Conservation (phyloP, 164 flowering plant genomes). For the Buxus sempervirens region DNA sequence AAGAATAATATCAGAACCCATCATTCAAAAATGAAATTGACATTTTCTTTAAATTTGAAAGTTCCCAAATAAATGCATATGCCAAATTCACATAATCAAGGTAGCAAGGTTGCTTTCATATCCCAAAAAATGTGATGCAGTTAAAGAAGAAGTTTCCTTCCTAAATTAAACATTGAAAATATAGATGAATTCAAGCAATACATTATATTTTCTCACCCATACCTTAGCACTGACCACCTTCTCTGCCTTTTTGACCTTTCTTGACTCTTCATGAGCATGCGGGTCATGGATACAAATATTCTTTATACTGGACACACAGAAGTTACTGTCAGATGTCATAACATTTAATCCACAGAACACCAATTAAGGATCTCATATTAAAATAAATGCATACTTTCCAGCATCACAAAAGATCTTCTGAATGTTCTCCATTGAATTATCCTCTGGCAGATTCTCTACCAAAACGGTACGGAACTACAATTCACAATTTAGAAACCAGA, state of each 20-base stretch:
- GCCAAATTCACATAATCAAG: no score
- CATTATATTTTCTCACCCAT: conserved; percentile 6
- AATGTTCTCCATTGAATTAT: conserved; percentile 62
- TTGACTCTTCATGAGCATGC: conserved; percentile 36
- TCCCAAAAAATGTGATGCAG: no score
- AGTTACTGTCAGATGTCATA: neutral
- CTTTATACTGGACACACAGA: conserved; percentile 45
- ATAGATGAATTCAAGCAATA: no score
- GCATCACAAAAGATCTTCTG: conserved; percentile 54
- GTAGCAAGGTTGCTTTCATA: no score
- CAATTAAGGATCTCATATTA: neutral
- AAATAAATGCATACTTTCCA: conserved; percentile 57
- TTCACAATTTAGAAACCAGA: conserved; percentile 32
- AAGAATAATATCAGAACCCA: no score
- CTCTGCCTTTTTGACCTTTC: conserved; percentile 39
- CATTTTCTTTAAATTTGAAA: no score
- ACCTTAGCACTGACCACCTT: conserved; percentile 67
- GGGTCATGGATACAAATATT: conserved; percentile 58
- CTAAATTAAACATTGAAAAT: no score
- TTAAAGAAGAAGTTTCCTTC: no score
- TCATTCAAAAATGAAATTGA: no score
- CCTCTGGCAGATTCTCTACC: conserved; percentile 83
- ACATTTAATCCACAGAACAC: neutral
- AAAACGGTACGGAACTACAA: conserved; percentile 68
- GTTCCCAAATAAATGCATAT: no score